These are phyloP conservation scores for Aureobasidium leucospermi DNA, from an alignment of 2,329 filamentous ascomycete genomes.

Conservation along the genomic window DNA sequence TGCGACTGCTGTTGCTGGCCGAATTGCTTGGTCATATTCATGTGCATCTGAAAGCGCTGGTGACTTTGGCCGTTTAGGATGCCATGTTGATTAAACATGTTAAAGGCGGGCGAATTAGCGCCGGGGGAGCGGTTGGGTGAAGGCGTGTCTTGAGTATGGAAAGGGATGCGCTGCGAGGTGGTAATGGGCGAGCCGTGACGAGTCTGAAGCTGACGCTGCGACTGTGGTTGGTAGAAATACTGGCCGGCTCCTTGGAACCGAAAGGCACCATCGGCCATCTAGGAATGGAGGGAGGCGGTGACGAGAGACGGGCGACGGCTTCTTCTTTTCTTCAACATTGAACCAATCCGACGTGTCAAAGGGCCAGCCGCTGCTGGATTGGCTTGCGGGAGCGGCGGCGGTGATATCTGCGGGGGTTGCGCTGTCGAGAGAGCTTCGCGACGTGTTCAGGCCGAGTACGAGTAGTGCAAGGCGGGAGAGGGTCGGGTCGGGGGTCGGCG, in stretches of 20 bases:
- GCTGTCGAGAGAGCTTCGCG: slow-evolving; percentile 6
- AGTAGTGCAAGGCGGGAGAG: not conserved
- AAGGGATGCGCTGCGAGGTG: slow-evolving; percentile 27
- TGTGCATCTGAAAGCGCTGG: slow-evolving; percentile 45
- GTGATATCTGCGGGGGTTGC: not conserved
- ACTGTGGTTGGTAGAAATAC: slow-evolving; percentile 50
- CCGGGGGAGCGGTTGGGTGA: slow-evolving; percentile 53
- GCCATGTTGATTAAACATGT: slow-evolving; percentile 72
- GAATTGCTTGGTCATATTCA: slow-evolving; percentile 63
- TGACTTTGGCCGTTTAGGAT: slow-evolving; percentile 66
- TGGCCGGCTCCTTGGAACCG: slow-evolving; percentile 56
- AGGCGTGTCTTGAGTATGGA: slow-evolving; percentile 44
- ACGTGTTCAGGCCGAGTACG: not conserved
- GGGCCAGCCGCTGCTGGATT: slow-evolving; percentile 14
- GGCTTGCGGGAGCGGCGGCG: slow-evolving; percentile 7
- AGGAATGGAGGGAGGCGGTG: slow-evolving; percentile 35
- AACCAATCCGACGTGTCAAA: slow-evolving; percentile 19
- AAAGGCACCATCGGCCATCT: slow-evolving; percentile 63
- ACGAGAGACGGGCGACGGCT: slow-evolving; percentile 37
- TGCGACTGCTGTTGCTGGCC: slow-evolving; percentile 50
- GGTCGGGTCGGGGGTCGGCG: not conserved
- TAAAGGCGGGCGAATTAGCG: slow-evolving; percentile 41
- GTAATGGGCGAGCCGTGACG: slow-evolving; percentile 41
- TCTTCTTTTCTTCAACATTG: slow-evolving; percentile 45
- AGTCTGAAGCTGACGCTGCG: slow-evolving; percentile 38